Evolutionary conservation across 140 eudicot species (phyloP).

Genomic region (Flaveria floridana): DNA sequence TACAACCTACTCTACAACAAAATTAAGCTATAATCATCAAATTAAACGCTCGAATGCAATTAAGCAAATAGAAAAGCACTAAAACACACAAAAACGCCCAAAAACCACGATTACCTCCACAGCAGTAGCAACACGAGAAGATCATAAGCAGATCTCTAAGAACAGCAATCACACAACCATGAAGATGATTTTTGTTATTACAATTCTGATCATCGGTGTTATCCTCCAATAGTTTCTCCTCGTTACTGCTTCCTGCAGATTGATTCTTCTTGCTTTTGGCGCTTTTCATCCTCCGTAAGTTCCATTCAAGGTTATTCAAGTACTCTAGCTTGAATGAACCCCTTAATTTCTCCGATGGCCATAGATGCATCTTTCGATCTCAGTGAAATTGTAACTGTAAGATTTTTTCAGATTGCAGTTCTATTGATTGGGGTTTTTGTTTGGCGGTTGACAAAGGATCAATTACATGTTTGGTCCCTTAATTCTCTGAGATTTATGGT

Average conservation of each 20-base stretch:
- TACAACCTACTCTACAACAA: not conserved
- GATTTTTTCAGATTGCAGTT: not conserved
- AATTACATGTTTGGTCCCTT: not conserved
- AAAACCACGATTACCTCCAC: constrained; percentile 57
- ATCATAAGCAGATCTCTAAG: constrained; percentile 43
- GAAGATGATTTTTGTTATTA: not conserved
- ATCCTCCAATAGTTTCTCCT: constrained; percentile 40
- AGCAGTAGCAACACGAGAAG: constrained; percentile 61
- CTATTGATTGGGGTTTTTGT: not conserved
- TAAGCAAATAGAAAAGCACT: not conserved
- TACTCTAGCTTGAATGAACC: constrained; percentile 56
- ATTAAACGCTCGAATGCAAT: not conserved
- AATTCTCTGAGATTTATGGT: not conserved
- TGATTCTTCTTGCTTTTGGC: constrained; percentile 36
- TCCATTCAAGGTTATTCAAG: constrained; percentile 56
- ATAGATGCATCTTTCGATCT: constrained; percentile 60
- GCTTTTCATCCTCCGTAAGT: constrained; percentile 45
- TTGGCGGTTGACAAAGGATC: not conserved
- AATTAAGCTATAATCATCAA: not conserved
- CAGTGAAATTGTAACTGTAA: not conserved
- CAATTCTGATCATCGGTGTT: not conserved
- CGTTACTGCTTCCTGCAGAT: constrained; percentile 24
- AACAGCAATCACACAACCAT: constrained; percentile 19
- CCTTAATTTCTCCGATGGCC: constrained; percentile 60
- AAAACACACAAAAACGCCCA: not conserved